Evolutionary conservation across 208 protist species (phyloP).

Genomic region (Crithidia brevicula): DNA sequence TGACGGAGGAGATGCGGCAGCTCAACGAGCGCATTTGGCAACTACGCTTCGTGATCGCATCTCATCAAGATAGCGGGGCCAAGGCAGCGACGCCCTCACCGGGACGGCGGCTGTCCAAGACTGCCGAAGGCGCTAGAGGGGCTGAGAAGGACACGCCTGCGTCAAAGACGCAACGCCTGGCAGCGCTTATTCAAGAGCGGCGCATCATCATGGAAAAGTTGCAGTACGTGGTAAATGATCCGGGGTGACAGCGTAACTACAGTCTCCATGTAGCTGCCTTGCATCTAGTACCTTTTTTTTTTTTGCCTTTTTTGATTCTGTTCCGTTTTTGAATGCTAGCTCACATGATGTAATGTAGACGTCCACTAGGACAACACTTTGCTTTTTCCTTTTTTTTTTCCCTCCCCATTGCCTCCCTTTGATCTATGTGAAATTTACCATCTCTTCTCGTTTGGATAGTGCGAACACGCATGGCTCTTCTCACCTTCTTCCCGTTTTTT

Average conservation of each 20-base stretch:
- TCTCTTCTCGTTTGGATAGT: no score
- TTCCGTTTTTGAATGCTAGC: no score
- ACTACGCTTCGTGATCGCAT: slow-evolving; percentile 42
- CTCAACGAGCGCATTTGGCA: slow-evolving; percentile 89
- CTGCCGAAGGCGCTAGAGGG: background rate
- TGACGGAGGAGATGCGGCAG: slow-evolving; percentile 72
- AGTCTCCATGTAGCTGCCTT: no score
- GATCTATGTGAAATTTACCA: no score
- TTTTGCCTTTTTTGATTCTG: background rate
- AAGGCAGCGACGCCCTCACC: background rate
- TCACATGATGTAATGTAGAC: no score
- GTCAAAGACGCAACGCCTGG: slow-evolving; percentile 33
- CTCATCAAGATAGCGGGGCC: background rate
- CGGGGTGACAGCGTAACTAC: no score
- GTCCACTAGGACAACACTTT: no score
- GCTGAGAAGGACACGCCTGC: slow-evolving; percentile 5
- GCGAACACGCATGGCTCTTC: no score
- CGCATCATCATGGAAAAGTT: slow-evolving; percentile 54
- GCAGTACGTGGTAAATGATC: slow-evolving; percentile 37
- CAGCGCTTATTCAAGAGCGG: slow-evolving; percentile 47
- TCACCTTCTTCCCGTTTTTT: no score
- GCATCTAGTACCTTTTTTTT: background rate
- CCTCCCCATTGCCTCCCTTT: no score
- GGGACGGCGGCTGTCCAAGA: background rate
- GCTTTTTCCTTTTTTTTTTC: no score